These are phyloP conservation scores for Acorus calamus DNA, from an alignment of 106 monocot genomes.

Conservation along the genomic window DNA sequence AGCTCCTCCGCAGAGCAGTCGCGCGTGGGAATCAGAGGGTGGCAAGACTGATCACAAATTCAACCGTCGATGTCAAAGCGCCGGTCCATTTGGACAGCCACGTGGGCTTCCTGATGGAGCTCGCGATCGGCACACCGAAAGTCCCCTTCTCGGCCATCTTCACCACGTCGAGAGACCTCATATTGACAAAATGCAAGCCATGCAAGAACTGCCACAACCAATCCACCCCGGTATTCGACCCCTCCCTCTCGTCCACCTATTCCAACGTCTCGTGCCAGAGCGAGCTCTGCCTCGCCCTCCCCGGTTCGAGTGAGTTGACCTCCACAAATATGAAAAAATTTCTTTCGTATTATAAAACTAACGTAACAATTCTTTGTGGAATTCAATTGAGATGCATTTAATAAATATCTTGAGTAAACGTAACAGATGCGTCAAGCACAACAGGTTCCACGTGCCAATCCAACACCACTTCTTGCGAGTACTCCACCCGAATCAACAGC, in stretches of 20 bases:
- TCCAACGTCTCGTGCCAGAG: constrained; percentile 25
- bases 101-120: constrained; percentile 38
- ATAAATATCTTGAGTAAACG: too few species aligned
- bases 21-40: constrained; percentile 20
- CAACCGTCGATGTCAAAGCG: constrained; percentile 1
- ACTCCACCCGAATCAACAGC: too few species aligned
- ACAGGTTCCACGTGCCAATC: too few species aligned
- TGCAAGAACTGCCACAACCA: constrained; percentile 37
- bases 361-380: too few species aligned
- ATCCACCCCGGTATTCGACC: constrained; percentile 35
- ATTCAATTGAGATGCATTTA: too few species aligned
- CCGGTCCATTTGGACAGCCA: constrained; percentile 34
- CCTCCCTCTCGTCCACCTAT: constrained; percentile 32
- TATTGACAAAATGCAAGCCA: constrained; percentile 56
- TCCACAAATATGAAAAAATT: too few species aligned
- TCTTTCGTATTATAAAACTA: too few species aligned
- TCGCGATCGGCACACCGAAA: constrained; percentile 32
- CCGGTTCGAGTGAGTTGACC: constrained; percentile 20
- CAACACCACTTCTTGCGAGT: too few species aligned
- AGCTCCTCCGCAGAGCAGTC: constrained; percentile 18
- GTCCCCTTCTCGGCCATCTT: constrained; percentile 28
- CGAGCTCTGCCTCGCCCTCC: constrained; percentile 21
- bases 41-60: constrained; percentile 4
- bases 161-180: constrained; percentile 52
- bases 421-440: too few species aligned